A percentile compares a stretch with the other conserved stretches of the same genome.
Conservation (phyloP, 2,329 filamentous ascomycete genomes). For the Davidsoniella australis region DNA sequence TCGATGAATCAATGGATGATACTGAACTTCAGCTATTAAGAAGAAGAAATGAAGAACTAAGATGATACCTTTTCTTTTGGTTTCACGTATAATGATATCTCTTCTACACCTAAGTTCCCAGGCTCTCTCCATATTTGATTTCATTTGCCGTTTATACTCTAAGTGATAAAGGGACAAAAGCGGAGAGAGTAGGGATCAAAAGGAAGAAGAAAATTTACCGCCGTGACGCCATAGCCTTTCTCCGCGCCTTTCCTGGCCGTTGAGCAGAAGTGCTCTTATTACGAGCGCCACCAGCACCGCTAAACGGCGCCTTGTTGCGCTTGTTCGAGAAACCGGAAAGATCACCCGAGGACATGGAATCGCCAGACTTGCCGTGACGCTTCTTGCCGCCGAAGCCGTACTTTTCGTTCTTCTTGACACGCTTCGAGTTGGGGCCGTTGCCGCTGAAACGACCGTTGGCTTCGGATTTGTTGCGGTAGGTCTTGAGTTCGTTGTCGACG, state of each 20-base stretch:
- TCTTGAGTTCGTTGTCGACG: constrained; percentile 48
- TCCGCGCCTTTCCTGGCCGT: constrained; percentile 14
- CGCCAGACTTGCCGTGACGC: constrained; percentile 74
- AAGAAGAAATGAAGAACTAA: too few species aligned
- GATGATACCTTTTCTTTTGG: too few species aligned
- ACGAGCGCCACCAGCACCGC: constrained; percentile 7
- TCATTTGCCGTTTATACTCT: too few species aligned
- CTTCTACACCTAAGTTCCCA: too few species aligned
- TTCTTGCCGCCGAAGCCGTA: constrained; percentile 97
- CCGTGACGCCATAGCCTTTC: constrained; percentile 13
- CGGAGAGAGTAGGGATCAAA: too few species aligned
- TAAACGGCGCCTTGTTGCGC: constrained; percentile 24
- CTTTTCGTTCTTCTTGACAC: constrained; percentile 86
- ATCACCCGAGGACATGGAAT: constrained; percentile 69
- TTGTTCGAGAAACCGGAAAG: constrained; percentile 62
- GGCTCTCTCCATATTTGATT: too few species aligned
- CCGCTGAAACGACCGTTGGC: constrained; percentile 24
- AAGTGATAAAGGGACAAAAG: too few species aligned
- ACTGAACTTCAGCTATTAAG: too few species aligned
- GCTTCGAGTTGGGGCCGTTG: constrained; percentile 44
- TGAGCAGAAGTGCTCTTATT: constrained; percentile 6
- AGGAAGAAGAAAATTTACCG: constrained; percentile 3
- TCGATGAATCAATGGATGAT: too few species aligned
- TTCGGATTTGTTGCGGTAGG: constrained; percentile 21
- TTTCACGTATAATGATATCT: too few species aligned